Conservation (phyloP, 2,329 filamentous ascomycete species). For the Epichloe baconii region DNA sequence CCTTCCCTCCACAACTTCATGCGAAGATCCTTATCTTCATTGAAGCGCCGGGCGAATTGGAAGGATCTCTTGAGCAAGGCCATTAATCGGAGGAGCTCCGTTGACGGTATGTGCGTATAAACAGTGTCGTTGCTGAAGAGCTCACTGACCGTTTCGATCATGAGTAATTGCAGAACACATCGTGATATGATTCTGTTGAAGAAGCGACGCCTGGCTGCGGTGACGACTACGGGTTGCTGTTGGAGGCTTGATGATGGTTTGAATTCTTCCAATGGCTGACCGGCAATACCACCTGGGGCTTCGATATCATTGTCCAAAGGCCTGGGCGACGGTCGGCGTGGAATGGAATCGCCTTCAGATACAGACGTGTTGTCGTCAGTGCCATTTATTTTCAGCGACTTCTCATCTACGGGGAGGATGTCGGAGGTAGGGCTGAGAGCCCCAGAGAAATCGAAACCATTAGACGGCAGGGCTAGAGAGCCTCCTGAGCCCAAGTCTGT, state of each 20-base stretch:
- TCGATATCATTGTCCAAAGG: constrained; percentile 22
- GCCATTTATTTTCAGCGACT: constrained; percentile 49
- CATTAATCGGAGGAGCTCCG: constrained; percentile 86
- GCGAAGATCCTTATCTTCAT: constrained; percentile 89
- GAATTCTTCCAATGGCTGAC: constrained; percentile 66
- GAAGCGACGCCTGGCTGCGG: constrained; percentile 80
- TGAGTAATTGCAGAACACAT: constrained; percentile 90
- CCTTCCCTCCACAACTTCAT: constrained; percentile 93
- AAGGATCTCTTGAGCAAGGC: constrained; percentile 88
- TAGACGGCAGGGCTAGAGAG: constrained; percentile 36
- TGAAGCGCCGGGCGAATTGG: constrained; percentile 93
- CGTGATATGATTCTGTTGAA: constrained; percentile 99
- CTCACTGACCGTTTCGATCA: constrained; percentile 99
- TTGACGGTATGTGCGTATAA: constrained; percentile 82
- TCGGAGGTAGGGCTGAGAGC: constrained; percentile 29
- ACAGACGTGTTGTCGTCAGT: constrained; percentile 23
- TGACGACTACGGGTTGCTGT: constrained; percentile 84
- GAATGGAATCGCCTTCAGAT: constrained; percentile 21
- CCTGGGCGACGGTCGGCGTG: constrained; percentile 15
- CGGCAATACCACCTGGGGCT: constrained; percentile 17
- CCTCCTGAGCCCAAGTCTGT: constrained; percentile 41
- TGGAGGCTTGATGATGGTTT: constrained; percentile 63
- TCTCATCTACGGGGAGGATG: constrained; percentile 31
- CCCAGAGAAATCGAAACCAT: constrained; percentile 37
- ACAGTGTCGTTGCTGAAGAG: constrained; percentile 96